phyloP scores from a whole-genome alignment of 352 stramenopile species.

The Pythium vanterpoolii region DNA sequence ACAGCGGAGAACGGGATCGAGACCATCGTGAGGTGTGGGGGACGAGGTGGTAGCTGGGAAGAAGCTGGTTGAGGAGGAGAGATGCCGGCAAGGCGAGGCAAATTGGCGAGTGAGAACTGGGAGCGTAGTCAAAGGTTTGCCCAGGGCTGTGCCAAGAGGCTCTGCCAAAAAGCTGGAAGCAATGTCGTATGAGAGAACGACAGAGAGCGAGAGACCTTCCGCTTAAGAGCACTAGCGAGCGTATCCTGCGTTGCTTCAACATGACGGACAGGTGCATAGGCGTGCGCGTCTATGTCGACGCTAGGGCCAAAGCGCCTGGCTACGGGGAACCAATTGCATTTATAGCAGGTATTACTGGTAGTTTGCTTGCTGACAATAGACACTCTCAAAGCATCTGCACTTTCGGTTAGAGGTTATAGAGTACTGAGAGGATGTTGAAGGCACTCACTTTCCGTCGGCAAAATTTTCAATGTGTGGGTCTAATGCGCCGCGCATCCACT shows the following conservation, averaged over 20 bases:
- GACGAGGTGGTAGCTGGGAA: not conserved
- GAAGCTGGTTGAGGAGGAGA: not conserved
- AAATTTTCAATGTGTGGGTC: not conserved
- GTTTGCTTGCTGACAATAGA: too few species aligned
- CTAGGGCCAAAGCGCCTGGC: not conserved
- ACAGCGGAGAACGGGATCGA: not conserved
- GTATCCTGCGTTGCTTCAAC: not conserved
- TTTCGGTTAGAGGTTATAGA: not conserved
- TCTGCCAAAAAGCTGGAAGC: too few species aligned
- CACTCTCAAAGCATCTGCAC: too few species aligned
- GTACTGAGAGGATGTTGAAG: not conserved
- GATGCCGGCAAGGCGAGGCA: not conserved
- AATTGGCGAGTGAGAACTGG: conserved; percentile 10
- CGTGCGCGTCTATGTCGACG: not conserved
- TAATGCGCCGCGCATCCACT: not conserved
- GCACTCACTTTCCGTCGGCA: not conserved
- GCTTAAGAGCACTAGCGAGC: not conserved
- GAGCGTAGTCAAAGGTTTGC: too few species aligned
- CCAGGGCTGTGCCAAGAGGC: too few species aligned
- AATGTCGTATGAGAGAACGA: too few species aligned
- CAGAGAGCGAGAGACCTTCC: too few species aligned
- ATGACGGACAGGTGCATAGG: not conserved
- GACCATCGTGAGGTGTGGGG: conserved; percentile 4
- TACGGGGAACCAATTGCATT: not conserved
- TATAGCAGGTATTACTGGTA: not conserved